Evolutionary conservation across 2,329 filamentous ascomycete species (phyloP), one percentile per base, ranked within the genome.

Genomic region (Monilinia vaccinii-corymbosi): DNA sequence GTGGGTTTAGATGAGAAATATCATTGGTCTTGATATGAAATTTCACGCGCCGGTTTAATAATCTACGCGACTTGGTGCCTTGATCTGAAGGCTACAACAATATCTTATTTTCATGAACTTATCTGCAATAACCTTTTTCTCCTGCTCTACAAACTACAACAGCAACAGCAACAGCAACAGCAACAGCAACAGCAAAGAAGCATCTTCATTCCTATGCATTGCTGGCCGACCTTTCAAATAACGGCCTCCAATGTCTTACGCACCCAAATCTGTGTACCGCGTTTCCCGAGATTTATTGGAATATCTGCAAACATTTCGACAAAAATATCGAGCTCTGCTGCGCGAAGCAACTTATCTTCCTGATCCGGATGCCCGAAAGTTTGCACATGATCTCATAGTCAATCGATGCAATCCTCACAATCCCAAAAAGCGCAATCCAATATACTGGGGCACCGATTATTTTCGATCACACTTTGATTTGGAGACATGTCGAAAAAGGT

Each of bases 341-440:
- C 81, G 84, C 61, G 82, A 85, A 73, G 74, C 77, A 44, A 78
- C 80, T 32, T 87, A 87, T 68, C 78, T 86, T 2, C 82, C 82
- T 14, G 70, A 71, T 1, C 75, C 75, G 2, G 71, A 78, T 44
- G 80, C 79, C 61, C 77, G 77, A 44, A 70, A 73, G 2, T 77
- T 74, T 58, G 72, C 81, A 57, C 68, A 73, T 49, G 65, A 72
- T 8, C 73, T 73, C 38, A 78, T 85, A 49, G 72, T 73, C 55
- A 61, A 65, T 9, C 75, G 76, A 38, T 85, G 83, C 66, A 75
- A 75, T n/a, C 38, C 58, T 38, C 45, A 4, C 23, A 32, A 42
- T n/a, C 40, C 50, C n/a, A 7, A 11, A 31, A 60, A 57, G 18
- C 34, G 57, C n/a, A 23, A 60, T 14, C 45, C 18, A 14, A 32